Percentiles rank a stretch among this genome's conserved stretches.
phyloP scores from a whole-genome alignment of 768 basidiomycete genomes.

The Amylocystis lapponica region DNA sequence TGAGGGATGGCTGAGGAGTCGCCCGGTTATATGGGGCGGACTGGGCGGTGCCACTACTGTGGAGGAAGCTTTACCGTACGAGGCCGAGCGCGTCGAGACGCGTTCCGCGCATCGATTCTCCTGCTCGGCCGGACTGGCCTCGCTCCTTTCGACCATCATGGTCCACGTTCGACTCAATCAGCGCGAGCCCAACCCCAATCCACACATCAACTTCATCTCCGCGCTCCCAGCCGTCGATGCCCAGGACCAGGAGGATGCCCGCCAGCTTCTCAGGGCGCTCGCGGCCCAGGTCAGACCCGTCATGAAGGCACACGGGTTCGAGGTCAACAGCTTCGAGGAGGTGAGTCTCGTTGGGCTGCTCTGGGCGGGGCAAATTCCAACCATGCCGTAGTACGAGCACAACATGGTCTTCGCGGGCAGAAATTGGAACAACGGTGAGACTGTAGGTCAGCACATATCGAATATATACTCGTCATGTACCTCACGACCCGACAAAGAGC shows the following conservation, averaged over 20 bases:
- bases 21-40: conserved; percentile 3
- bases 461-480: conserved; percentile 40
- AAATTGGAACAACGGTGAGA: conserved; percentile 84
- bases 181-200: conserved; percentile 65
- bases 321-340: conserved; percentile 78
- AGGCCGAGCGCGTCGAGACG: too few species aligned
- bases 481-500: conserved; percentile 37
- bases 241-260: conserved; percentile 53
- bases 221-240: conserved; percentile 40
- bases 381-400: conserved; percentile 62
- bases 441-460: conserved; percentile 54
- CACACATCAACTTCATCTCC: conserved; percentile 71
- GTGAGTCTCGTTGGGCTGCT: too few species aligned
- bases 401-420: conserved; percentile 76
- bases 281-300: conserved; percentile 80
- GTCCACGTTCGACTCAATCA: conserved; percentile 73
- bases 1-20: not conserved
- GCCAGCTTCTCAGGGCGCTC: conserved; percentile 68
- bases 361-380: conserved; percentile 18
- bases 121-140: too few species aligned
- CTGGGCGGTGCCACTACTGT: too few species aligned
- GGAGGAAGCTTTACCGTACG: not conserved
- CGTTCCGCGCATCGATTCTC: too few species aligned
- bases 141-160: too few species aligned
- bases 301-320: conserved; percentile 76